A percentile compares a stretch with the other conserved stretches of the same genome.
These are phyloP conservation scores for Phialophora tarda DNA, from an alignment of 2,329 filamentous ascomycete genomes.

Conservation along the genomic window DNA sequence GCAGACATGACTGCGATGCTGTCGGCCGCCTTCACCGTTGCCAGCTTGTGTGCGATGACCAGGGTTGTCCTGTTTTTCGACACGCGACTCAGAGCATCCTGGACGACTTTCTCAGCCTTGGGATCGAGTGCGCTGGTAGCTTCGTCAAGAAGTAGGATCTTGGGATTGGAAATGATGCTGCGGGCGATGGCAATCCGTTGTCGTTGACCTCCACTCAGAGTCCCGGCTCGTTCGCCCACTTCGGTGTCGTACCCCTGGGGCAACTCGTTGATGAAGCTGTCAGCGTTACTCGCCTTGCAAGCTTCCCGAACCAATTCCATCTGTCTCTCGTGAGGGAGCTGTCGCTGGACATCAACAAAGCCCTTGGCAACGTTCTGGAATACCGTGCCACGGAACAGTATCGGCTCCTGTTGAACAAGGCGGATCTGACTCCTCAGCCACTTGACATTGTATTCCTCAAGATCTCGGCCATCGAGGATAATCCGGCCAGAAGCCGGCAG, in stretches of 20 bases:
- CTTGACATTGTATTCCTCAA: conserved; percentile 65
- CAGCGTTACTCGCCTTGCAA: conserved; percentile 70
- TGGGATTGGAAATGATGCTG: conserved; percentile 69
- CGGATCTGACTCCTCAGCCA: conserved; percentile 65
- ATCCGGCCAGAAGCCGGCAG: conserved; percentile 55
- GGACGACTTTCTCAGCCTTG: conserved; percentile 59
- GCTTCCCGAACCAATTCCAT: conserved; percentile 58
- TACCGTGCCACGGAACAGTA: conserved; percentile 70
- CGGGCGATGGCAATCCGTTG: conserved; percentile 79
- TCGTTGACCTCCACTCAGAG: conserved; percentile 78
- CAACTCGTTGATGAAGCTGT: conserved; percentile 70
- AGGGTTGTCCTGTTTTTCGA: conserved; percentile 71
- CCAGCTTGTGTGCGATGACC: conserved; percentile 75
- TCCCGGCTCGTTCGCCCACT: conserved; percentile 78
- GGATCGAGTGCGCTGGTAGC: conserved; percentile 72
- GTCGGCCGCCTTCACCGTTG: conserved; percentile 76
- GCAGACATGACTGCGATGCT: conserved; percentile 76
- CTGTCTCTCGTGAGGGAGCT: conserved; percentile 40
- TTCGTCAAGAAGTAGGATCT: conserved; percentile 74
- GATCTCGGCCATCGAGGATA: conserved; percentile 58
- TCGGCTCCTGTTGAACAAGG: conserved; percentile 70
- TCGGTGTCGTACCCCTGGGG: conserved; percentile 73
- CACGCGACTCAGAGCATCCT: conserved; percentile 59
- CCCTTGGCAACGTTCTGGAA: conserved; percentile 67
- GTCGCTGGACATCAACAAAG: conserved; percentile 48